Base-by-base conservation (phyloP, 75 land plant species). In the Selaginella tamariscina region DNA sequence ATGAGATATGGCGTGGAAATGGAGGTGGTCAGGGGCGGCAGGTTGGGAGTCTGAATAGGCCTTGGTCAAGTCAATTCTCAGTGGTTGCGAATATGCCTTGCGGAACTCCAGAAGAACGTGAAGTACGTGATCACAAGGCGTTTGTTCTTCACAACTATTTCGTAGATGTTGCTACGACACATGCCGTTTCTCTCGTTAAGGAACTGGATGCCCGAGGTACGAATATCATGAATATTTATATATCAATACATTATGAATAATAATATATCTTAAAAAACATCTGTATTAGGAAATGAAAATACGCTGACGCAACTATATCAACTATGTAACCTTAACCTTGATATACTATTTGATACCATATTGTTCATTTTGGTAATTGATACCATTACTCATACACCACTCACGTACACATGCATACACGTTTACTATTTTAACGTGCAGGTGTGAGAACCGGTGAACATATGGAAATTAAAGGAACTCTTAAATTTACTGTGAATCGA, bases 391-490 rank as follows among this genome's bases (percentile, higher is more conserved):
- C n/a, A n/a, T n/a, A n/a, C n/a, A n/a, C n/a, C n/a, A n/a, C n/a
- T n/a, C n/a, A n/a, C n/a, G n/a, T n/a, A n/a, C n/a, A n/a, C n/a
- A n/a, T n/a, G n/a, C n/a, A n/a, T n/a, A n/a, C n/a, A n/a, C n/a
- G n/a, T n/a, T n/a, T n/a, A n/a, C n/a, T n/a, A n/a, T n/a, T n/a
- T n/a, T n/a, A n/a, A n/a, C n/a, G n/a, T n/a, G n/a, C n/a, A n/a
- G n/a, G n/a, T n/a, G n/a, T n/a, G n/a, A n/a, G n/a, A n/a, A n/a
- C n/a, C n/a, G n/a, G n/a, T n/a, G 49, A 39, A 39, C 69, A 80
- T 54, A 57, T 30, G 22, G 90, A 90, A 69, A 77, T 27, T 26
- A 73, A 72, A 33, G 90, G 86, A 31, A 83, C 84, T 57, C 68
- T 90, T 54, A 81, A 59, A 15, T 76, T 84, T 29, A 56, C 71